Base-by-base conservation (phyloP, 257 asterid genomes). In the Mitragyna speciosa region DNA sequence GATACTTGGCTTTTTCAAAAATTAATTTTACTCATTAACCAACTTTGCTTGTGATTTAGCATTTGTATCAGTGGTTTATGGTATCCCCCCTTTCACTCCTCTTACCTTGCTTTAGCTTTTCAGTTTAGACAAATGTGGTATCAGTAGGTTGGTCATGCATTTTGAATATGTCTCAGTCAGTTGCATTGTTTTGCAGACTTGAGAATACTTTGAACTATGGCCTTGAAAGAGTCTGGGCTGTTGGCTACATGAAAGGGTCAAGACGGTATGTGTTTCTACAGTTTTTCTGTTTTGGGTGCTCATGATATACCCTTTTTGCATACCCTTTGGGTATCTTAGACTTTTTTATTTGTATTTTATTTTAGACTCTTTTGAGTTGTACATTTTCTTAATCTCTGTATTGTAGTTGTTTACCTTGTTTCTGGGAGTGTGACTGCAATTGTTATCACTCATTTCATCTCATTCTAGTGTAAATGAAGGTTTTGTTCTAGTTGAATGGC, bases 221-320 rank as follows among this genome's bases (percentile, higher is more conserved):
- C 43, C 96, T 96, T 87, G 98, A 96, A 87, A 90, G 99, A 87
- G 99, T 96, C 85, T 96, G 99, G 99, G 93, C 99, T 10, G 80
- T 94, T 82, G 96, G 98, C 78, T 94, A 87, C 94, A 89, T 92
- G 84, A 94, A 87, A 89, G 90, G 98, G 83, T 96, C 99, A 52
- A 88, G 99, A 78, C 82, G 98, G 99, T 94, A 87, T 85, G 92
- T 78, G 76, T 51, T 51, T 76, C 59, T 76, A 73, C 47, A 24
- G 64, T 76, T 83, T 33, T 66, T 54, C 56, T 68, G 59, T 64
- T 20, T 41, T 64, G 79, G 77, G 74, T 83, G 70, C 26, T 70
- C 77, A 72, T 68, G 47, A 65, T 24, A n/a, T 56, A 68, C 65
- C 54, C 22, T 16, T 73, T 45, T 66, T n/a, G n/a, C n/a, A n/a